These are phyloP conservation scores for Anthostomella pinea DNA, from an alignment of 2,329 filamentous ascomycete genomes.

Conservation along the genomic window DNA sequence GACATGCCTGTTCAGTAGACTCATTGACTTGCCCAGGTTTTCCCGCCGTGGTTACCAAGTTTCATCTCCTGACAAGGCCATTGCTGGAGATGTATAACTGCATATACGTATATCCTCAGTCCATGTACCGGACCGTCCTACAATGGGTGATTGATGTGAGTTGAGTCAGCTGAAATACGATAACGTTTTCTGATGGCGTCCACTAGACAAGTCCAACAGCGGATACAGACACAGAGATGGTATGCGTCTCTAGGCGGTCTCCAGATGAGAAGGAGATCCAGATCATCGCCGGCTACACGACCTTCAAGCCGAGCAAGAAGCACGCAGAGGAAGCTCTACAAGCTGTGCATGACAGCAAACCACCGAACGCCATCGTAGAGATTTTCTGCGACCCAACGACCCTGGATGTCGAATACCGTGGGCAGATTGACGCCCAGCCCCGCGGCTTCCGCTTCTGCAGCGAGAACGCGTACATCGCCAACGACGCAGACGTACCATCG, in stretches of 20 bases:
- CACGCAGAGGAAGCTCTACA: conserved; percentile 36
- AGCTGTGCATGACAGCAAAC: conserved; percentile 36
- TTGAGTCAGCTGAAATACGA: conserved; percentile 1
- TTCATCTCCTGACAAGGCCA: conserved; percentile 43
- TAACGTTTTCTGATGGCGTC: background rate
- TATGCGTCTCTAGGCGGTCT: conserved; percentile 33
- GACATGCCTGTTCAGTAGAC: background rate
- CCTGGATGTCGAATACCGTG: conserved; percentile 39
- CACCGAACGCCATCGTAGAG: conserved; percentile 35
- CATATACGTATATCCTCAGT: conserved; percentile 45
- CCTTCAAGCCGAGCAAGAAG: conserved; percentile 38
- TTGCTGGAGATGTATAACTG: conserved; percentile 32
- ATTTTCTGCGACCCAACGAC: conserved; percentile 39
- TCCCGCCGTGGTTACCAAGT: conserved; percentile 50
- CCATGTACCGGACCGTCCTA: conserved; percentile 43
- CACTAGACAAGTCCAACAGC: conserved; percentile 25
- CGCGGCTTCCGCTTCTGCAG: conserved; percentile 45
- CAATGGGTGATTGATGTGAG: conserved; percentile 45
- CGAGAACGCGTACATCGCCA: conserved; percentile 49
- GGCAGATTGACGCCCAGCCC: conserved; percentile 47
- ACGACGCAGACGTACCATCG: conserved; percentile 43
- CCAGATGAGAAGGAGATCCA: conserved; percentile 28
- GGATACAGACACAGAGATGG: conserved; percentile 40
- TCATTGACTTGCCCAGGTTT: conserved; percentile 36
- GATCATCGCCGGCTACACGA: conserved; percentile 38